phyloP scores from a whole-genome alignment of 768 basidiomycete species.

The Tylopilus rubrobrunneus region DNA sequence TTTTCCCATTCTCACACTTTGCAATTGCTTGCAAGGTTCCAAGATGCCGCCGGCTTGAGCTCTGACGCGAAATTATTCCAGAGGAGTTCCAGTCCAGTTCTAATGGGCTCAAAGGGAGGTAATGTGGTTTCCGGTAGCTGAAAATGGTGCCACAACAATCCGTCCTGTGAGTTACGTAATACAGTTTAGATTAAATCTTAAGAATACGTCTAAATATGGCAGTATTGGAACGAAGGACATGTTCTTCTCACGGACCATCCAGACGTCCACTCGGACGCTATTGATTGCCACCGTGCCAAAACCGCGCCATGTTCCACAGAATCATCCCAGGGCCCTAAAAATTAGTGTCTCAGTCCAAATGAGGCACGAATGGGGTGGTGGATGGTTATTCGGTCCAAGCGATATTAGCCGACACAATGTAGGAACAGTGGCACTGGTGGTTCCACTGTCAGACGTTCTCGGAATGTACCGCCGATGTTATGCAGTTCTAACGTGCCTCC shows the following conservation, averaged over 20 bases:
- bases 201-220: no score
- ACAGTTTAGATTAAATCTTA: no score
- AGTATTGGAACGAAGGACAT: no score
- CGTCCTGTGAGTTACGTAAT: no score
- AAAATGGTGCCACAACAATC: no score
- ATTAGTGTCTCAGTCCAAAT: conserved; percentile 3
- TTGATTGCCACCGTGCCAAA: conserved; percentile 6
- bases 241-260: conserved; percentile 10
- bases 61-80: no score
- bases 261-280: conserved; percentile 4
- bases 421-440: conserved; percentile 9
- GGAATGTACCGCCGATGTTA: conserved; percentile 32
- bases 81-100: no score
- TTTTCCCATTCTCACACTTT: no score
- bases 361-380: background rate
- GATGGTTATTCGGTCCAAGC: background rate
- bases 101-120: no score
- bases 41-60: no score
- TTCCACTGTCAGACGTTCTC: conserved; percentile 21
- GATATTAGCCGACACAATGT: conserved; percentile 10
- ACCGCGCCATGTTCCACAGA: conserved; percentile 2
- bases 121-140: no score
- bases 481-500: conserved; percentile 17
- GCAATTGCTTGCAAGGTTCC: no score
- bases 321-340: conserved; percentile 3